Percentiles rank a stretch among this genome's conserved stretches.
Evolutionary conservation across 805 yeast species (phyloP).

Genomic region (Zygosaccharomyces gambellarensis): DNA sequence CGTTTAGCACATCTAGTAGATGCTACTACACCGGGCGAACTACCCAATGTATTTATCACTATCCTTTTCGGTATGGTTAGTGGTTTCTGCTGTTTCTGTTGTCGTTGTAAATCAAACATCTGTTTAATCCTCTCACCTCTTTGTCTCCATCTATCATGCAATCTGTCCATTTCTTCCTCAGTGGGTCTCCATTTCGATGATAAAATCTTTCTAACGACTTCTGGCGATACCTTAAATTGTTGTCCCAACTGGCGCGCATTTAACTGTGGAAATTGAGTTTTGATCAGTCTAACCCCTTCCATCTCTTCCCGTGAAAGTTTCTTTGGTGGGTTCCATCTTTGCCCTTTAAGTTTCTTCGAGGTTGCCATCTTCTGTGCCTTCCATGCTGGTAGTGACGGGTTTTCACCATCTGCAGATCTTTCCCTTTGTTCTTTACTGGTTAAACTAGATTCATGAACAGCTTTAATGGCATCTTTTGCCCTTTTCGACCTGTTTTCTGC

Average conservation of each 20-base stretch:
- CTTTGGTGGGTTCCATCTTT: slow-evolving; percentile 62
- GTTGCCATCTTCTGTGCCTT: slow-evolving; percentile 60
- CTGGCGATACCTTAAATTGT: slow-evolving; percentile 69
- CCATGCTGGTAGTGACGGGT: slow-evolving; percentile 56
- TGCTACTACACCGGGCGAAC: background rate
- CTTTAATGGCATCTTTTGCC: slow-evolving; percentile 19
- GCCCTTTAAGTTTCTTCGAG: slow-evolving; percentile 52
- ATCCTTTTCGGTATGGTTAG: background rate
- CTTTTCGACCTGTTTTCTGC: slow-evolving; percentile 10
- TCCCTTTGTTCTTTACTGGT: slow-evolving; percentile 7
- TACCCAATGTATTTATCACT: background rate
- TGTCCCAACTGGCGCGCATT: slow-evolving; percentile 55
- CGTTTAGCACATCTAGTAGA: background rate
- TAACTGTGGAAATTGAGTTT: slow-evolving; percentile 53
- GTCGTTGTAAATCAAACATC: slow-evolving; percentile 12
- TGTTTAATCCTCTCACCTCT: slow-evolving; percentile 41
- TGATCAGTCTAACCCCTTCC: slow-evolving; percentile 55
- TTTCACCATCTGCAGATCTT: slow-evolving; percentile 9
- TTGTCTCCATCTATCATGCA: slow-evolving; percentile 49
- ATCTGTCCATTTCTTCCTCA: slow-evolving; percentile 43
- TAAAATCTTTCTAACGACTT: slow-evolving; percentile 73
- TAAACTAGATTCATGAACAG: slow-evolving; percentile 17
- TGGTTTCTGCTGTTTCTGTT: background rate
- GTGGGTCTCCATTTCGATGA: slow-evolving; percentile 72
- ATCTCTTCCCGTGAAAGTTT: slow-evolving; percentile 65